A percentile compares a stretch with the other conserved stretches of the same genome.
Evolutionary conservation across 768 basidiomycete species (phyloP).

Genomic region (Suillus luteus): DNA sequence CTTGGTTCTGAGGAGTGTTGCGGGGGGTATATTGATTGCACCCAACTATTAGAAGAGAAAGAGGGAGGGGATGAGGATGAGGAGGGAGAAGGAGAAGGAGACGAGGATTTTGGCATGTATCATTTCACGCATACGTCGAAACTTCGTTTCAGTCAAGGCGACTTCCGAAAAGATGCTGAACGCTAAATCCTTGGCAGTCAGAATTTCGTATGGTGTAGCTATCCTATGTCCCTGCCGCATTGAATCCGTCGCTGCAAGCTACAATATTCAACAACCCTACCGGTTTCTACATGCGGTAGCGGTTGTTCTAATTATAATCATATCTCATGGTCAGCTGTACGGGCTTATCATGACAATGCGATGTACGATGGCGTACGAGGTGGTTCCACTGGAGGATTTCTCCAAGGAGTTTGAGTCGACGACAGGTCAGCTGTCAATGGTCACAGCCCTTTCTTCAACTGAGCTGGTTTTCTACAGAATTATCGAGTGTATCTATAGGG

Average conservation of each 20-base stretch:
- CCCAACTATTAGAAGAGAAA: conserved; percentile 38
- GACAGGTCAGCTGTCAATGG: conserved; percentile 45
- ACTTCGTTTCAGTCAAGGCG: background rate
- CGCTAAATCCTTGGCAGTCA: background rate
- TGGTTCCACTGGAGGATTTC: conserved; percentile 51
- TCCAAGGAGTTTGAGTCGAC: conserved; percentile 45
- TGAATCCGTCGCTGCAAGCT: background rate
- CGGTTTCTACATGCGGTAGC: background rate
- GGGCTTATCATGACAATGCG: conserved; percentile 8
- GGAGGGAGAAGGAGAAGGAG: conserved; percentile 3
- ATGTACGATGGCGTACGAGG: conserved; percentile 43
- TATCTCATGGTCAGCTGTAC: background rate
- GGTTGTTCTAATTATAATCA: conserved; percentile 7
- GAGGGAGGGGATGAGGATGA: conserved; percentile 12
- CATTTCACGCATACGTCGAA: background rate
- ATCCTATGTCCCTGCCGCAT: background rate
- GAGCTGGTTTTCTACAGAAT: conserved; percentile 52
- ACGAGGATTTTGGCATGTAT: background rate
- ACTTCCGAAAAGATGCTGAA: background rate
- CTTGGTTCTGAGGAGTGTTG: conserved; percentile 49
- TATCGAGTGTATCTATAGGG: conserved; percentile 85
- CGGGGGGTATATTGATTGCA: conserved; percentile 53
- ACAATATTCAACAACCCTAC: background rate
- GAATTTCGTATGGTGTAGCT: background rate
- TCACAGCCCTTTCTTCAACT: background rate